phyloP scores from a whole-genome alignment of 2,329 filamentous ascomycete genomes.

The Calonectria multiphialidica region DNA sequence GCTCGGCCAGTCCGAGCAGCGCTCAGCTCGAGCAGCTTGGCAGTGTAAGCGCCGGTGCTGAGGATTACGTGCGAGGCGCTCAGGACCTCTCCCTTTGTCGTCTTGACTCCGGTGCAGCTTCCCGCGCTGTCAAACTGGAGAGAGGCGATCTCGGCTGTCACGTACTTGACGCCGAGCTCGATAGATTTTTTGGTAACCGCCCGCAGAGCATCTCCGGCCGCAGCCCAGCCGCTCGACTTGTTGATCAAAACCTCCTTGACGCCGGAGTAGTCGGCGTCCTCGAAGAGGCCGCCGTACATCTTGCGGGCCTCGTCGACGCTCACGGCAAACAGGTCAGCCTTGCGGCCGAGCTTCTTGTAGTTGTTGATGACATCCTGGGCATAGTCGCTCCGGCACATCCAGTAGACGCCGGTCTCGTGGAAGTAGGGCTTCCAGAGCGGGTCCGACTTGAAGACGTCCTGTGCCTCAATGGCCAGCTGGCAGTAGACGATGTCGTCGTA shows the following conservation, averaged over 20 bases:
- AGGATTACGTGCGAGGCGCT: slow-evolving; percentile 65
- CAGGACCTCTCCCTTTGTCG: slow-evolving; percentile 57
- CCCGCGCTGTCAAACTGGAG: slow-evolving; percentile 60
- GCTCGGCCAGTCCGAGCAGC: slow-evolving; percentile 59
- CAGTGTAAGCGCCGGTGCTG: slow-evolving; percentile 69
- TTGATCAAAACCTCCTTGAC: slow-evolving; percentile 63
- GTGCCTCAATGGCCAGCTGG: slow-evolving; percentile 73
- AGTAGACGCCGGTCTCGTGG: slow-evolving; percentile 71
- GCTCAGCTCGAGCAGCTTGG: slow-evolving; percentile 65
- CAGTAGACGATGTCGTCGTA: slow-evolving; percentile 75
- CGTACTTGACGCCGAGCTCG: slow-evolving; percentile 69
- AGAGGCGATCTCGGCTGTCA: slow-evolving; percentile 62
- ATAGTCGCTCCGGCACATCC: slow-evolving; percentile 64
- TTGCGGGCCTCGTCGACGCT: slow-evolving; percentile 60
- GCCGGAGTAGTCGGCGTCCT: slow-evolving; percentile 69
- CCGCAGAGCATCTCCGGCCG: slow-evolving; percentile 68
- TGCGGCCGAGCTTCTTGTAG: slow-evolving; percentile 59
- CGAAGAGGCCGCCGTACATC: slow-evolving; percentile 69
- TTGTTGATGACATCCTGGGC: slow-evolving; percentile 65
- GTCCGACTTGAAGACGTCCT: slow-evolving; percentile 70
- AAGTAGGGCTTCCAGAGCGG: slow-evolving; percentile 69
- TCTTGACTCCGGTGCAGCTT: slow-evolving; percentile 61
- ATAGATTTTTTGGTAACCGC: slow-evolving; percentile 66
- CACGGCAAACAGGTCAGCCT: slow-evolving; percentile 56
- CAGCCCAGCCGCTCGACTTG: slow-evolving; percentile 44